Percentiles rank a stretch among this genome's conserved stretches.
phyloP scores from a whole-genome alignment of 441 rosid genomes.

The Bruguiera hainesii region DNA sequence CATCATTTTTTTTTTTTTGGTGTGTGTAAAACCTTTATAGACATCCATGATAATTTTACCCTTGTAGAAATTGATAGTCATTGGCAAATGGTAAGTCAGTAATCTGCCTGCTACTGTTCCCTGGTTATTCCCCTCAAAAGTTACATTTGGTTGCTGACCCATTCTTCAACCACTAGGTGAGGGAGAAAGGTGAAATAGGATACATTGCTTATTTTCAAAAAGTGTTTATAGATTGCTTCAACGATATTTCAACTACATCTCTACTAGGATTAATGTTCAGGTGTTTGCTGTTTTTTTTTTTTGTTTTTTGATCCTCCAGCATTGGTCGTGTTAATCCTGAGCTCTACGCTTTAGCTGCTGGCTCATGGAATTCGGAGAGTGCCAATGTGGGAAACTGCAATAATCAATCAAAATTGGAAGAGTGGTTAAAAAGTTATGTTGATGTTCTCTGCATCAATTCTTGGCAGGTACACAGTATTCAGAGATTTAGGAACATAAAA shows the following conservation, averaged over 20 bases:
- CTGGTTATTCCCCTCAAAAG: too few relatives aligned
- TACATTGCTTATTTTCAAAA: background rate
- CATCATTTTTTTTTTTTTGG: constrained; percentile 19
- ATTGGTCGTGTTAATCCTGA: constrained; percentile 93
- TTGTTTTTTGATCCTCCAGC: constrained; percentile 35
- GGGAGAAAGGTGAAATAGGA: too few relatives aligned
- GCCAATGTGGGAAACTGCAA: constrained; percentile 20
- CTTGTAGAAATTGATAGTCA: background rate
- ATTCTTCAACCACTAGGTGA: too few relatives aligned
- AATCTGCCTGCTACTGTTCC: too few relatives aligned
- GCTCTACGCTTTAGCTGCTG: constrained; percentile 81
- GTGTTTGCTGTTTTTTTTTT: background rate
- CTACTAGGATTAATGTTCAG: background rate
- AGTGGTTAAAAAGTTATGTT: constrained; percentile 64
- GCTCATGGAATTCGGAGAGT: constrained; percentile 52
- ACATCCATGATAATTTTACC: background rate
- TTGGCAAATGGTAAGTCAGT: background rate
- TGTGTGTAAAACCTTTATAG: background rate
- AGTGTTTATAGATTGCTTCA: background rate
- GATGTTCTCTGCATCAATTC: constrained; percentile 80
- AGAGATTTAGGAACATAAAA: background rate
- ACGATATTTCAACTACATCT: background rate
- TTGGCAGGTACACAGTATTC: constrained; percentile 71
- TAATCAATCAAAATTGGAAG: constrained; percentile 34
- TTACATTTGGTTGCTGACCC: too few relatives aligned